Evolutionary conservation across 352 stramenopile species (phyloP).

Genomic region (Peronospora destructor): DNA sequence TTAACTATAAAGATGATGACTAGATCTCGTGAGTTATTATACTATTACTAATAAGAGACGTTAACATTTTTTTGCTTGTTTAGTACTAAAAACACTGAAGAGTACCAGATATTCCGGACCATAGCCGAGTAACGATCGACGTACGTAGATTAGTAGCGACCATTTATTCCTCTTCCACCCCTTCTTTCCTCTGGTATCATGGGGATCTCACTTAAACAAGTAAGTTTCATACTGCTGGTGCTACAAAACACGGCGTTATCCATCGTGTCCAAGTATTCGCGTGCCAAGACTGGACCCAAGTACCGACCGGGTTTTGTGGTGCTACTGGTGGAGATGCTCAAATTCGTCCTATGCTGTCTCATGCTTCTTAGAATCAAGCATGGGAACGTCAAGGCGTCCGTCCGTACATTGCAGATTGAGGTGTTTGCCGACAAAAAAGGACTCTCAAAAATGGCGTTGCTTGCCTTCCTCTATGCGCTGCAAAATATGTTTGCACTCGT

Average conservation of each 20-base stretch:
- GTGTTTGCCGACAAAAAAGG: slow-evolving; percentile 72
- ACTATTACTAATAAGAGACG: too few species aligned
- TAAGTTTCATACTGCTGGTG: slow-evolving; percentile 83
- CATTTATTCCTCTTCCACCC: background rate
- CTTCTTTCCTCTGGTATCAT: slow-evolving; percentile 2
- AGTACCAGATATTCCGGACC: too few species aligned
- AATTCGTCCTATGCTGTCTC: slow-evolving; percentile 74
- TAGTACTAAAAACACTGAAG: too few species aligned
- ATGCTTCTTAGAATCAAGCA: slow-evolving; percentile 65
- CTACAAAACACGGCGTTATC: slow-evolving; percentile 81
- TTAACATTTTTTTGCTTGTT: too few species aligned
- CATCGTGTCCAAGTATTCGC: slow-evolving; percentile 86
- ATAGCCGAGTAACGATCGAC: background rate
- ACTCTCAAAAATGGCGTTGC: slow-evolving; percentile 80
- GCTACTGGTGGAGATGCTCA: slow-evolving; percentile 75
- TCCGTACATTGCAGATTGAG: slow-evolving; percentile 60
- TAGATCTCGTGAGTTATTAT: too few species aligned
- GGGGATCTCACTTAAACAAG: slow-evolving; percentile 60
- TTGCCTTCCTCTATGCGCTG: slow-evolving; percentile 80
- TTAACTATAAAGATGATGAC: too few species aligned
- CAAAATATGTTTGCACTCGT: slow-evolving; percentile 86
- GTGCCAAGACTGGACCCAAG: slow-evolving; percentile 57
- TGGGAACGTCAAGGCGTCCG: slow-evolving; percentile 41
- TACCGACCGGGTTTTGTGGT: slow-evolving; percentile 78
- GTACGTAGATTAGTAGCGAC: too few species aligned